phyloP scores from a whole-genome alignment of 140 eudicot species.

The Ambrosia hybrid region DNA sequence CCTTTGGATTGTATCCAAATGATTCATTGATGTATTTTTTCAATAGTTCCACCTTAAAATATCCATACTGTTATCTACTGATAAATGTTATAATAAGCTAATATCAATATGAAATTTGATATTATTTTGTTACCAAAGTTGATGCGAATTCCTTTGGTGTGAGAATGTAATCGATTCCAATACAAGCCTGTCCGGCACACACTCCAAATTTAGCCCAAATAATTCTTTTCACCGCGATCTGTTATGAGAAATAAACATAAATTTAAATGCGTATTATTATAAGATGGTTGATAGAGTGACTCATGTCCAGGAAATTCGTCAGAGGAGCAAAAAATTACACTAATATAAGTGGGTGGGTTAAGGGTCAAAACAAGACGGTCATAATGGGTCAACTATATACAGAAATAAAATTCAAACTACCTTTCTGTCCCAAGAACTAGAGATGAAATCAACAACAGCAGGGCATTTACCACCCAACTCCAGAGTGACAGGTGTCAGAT shows the following conservation, averaged over 20 bases:
- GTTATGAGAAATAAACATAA: not conserved
- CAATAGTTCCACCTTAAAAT: slow-evolving; percentile 54
- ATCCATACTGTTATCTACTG: not conserved
- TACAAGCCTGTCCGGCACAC: slow-evolving; percentile 79
- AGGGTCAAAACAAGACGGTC: no score
- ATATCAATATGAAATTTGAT: not conserved
- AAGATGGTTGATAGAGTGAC: no score
- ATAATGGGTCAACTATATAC: no score
- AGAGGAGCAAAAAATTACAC: no score
- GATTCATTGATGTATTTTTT: slow-evolving; percentile 37
- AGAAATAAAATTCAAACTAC: no score
- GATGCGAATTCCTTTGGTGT: slow-evolving; percentile 48
- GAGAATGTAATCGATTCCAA: slow-evolving; percentile 75
- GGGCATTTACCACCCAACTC: slow-evolving; percentile 87
- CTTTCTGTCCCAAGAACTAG: slow-evolving; percentile 18
- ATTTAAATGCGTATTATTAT: not conserved
- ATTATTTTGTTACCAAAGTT: slow-evolving; percentile 44
- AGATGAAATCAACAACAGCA: slow-evolving; percentile 58
- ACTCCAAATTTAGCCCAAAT: slow-evolving; percentile 70
- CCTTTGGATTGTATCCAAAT: slow-evolving; percentile 68
- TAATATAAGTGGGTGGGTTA: no score
- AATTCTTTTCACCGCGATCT: slow-evolving; percentile 63
- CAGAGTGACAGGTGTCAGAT: slow-evolving; percentile 67
- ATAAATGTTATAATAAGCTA: not conserved
- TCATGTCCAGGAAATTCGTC: no score